Evolutionary conservation across 768 basidiomycete genomes (phyloP), one percentile per base, ranked within the genome.

Genomic region (Boletus bicolor): DNA sequence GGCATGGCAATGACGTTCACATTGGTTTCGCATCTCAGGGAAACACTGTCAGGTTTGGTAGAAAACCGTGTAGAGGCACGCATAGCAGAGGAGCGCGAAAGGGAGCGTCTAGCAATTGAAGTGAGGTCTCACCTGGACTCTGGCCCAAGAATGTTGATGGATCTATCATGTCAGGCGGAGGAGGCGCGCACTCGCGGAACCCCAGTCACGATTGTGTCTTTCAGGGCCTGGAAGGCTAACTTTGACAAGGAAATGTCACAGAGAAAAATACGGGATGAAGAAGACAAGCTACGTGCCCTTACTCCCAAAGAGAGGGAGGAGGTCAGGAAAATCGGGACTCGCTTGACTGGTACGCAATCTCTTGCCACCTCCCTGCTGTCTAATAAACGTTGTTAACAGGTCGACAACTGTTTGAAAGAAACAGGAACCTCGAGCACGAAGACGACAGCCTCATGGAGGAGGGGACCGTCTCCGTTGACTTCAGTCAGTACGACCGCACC

Each of bases 1-100:
- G 93, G 93, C 42, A 95, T 95, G 88, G 94, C 97, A 3, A 98
- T 98, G 94, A 95, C 94, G 17, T 99, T 97, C 68, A 93, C 96
- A 0, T 78, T 99, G 17, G 86, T 93, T 11, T 87, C 90, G 0
- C 86, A 89, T 63, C 80, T 97, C 44, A 80, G 89, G 60, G 94
- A 98, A 71, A 78, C 83, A 48, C 75, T 98, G 15, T 81, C 85
- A 5, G 65, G 68, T 17, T 73, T 95, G 26, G 81, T 93, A 36
- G 80, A 79, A 38, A 65, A 72, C 43, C 82, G 91, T 59, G 77
- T 76, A 19, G 84, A 84, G 54, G 78, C 71, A 55, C 78, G 74
- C 58, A 76, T 78, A 51, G 76, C 78, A 59, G 85, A 82, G 64
- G 91, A 85, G 51, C 79, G 69, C 53, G 91, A 98, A 72, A 84